A percentile compares a stretch with the other conserved stretches of the same genome.
phyloP scores from a whole-genome alignment of 1,284 basidiomycete genomes.

The Sanghuangporus baumii region DNA sequence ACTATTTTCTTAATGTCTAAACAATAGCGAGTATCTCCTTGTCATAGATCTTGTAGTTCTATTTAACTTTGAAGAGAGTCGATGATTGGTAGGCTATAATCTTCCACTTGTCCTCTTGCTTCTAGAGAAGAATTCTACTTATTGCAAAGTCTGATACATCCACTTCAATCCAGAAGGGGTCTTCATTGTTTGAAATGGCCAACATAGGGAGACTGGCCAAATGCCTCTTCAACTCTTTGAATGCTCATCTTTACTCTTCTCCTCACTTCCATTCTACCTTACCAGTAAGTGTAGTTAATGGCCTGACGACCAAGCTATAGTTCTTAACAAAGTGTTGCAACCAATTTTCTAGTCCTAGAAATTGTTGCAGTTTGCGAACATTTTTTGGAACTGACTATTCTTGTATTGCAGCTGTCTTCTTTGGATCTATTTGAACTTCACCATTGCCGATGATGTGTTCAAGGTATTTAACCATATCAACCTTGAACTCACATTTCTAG shows the following conservation, averaged over 20 bases:
- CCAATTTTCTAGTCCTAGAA: constrained; percentile 23
- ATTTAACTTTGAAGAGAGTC: constrained; percentile 24
- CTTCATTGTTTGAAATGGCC: neutral
- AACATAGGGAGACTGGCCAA: neutral
- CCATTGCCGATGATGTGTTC: neutral
- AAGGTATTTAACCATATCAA: neutral
- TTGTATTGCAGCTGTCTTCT: constrained; percentile 20
- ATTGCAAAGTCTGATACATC: neutral
- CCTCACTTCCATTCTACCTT: neutral
- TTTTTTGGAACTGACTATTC: constrained; percentile 22
- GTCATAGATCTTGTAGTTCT: constrained; percentile 34
- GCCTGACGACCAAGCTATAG: neutral
- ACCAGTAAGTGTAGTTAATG: neutral
- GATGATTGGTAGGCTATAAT: constrained; percentile 23
- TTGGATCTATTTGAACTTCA: constrained; percentile 9
- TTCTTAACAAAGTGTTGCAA: constrained; percentile 19
- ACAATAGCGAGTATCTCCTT: constrained; percentile 33
- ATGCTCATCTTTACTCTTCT: neutral
- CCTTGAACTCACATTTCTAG: neutral
- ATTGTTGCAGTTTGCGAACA: constrained; percentile 20
- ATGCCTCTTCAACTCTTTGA: neutral
- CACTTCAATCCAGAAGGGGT: neutral
- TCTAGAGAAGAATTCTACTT: neutral
- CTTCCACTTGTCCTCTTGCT: neutral
- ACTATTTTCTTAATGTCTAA: neutral